A percentile compares a stretch with the other conserved stretches of the same genome.
Evolutionary conservation across 805 yeast species (phyloP).

Genomic region (Metschnikowia arizonensis): DNA sequence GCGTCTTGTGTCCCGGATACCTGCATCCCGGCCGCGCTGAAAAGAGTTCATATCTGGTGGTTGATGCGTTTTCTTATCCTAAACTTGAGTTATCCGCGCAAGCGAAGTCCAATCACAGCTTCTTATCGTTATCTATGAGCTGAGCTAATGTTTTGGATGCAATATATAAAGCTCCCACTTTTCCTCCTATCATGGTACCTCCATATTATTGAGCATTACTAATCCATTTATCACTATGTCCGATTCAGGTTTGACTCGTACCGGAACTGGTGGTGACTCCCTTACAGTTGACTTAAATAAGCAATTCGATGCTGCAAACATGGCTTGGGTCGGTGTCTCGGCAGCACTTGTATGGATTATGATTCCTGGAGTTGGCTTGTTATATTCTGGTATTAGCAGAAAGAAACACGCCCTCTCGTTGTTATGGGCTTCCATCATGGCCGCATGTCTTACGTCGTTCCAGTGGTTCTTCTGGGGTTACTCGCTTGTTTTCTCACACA

Average conservation of each 20-base stretch:
- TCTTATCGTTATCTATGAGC: slow-evolving; percentile 9
- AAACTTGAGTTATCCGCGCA: slow-evolving; percentile 1
- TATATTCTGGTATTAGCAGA: slow-evolving; percentile 90
- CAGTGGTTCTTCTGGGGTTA: slow-evolving; percentile 92
- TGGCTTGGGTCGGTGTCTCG: slow-evolving; percentile 82
- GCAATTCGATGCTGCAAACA: slow-evolving; percentile 68
- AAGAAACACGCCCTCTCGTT: slow-evolving; percentile 94
- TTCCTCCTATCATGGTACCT: not conserved
- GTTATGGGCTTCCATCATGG: slow-evolving; percentile 92
- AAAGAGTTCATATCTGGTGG: not conserved
- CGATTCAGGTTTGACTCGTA: slow-evolving; percentile 38
- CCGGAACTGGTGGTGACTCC: slow-evolving; percentile 79
- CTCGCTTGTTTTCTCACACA: slow-evolving; percentile 77
- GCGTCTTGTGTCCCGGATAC: not conserved
- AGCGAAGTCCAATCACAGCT: not conserved
- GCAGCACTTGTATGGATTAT: slow-evolving; percentile 86
- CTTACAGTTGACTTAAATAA: slow-evolving; percentile 66
- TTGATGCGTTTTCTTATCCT: not conserved
- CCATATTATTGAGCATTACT: not conserved
- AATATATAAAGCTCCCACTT: not conserved
- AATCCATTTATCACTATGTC: not conserved
- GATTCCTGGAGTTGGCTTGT: slow-evolving; percentile 93
- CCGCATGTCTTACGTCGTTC: slow-evolving; percentile 74
- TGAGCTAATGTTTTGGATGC: slow-evolving; percentile 1
- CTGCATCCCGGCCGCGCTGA: too few species aligned